Percentiles rank a stretch among this genome's conserved stretches.
These are phyloP conservation scores for Penicillium sp. DNA, from an alignment of 2,329 filamentous ascomycete species.

Conservation along the genomic window DNA sequence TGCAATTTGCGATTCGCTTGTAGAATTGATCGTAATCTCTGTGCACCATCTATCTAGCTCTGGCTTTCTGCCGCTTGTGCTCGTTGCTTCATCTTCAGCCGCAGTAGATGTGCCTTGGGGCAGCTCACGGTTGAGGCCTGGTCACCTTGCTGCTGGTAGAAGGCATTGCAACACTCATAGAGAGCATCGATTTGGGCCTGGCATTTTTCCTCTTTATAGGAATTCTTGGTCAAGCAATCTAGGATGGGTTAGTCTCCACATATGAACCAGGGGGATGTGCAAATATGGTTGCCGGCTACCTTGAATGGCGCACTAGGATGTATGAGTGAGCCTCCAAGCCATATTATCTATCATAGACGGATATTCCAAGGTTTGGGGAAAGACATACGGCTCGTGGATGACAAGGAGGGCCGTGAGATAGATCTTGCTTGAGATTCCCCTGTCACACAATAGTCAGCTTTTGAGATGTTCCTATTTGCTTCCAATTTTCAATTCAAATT, in stretches of 20 bases:
- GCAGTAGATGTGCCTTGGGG: conserved; percentile 78
- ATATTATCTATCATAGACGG: not conserved
- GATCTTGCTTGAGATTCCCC: conserved; percentile 67
- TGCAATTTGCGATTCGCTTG: not conserved
- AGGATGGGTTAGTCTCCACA: conserved; percentile 21
- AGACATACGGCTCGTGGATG: conserved; percentile 77
- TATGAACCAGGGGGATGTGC: not conserved
- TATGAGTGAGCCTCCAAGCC: conserved; percentile 27
- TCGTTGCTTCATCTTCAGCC: conserved; percentile 83
- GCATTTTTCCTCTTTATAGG: conserved; percentile 86
- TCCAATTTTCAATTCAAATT: not conserved
- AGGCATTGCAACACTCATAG: conserved; percentile 90
- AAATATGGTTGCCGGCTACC: conserved; percentile 56
- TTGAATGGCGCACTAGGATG: conserved; percentile 81
- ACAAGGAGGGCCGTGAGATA: conserved; percentile 78
- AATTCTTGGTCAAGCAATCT: conserved; percentile 86
- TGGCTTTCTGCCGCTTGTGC: conserved; percentile 46
- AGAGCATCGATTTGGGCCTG: conserved; percentile 77
- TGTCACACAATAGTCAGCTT: conserved; percentile 23
- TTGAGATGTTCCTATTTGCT: conserved; percentile 5
- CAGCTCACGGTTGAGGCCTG: conserved; percentile 79
- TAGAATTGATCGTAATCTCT: conserved; percentile 2
- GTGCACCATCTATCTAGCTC: conserved; percentile 29
- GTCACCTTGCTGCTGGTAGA: conserved; percentile 82
- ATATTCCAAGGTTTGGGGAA: not conserved